Evolutionary conservation across 495 filamentous ascomycete genomes (phyloP).

Genomic region (Trichoderma gamsii): DNA sequence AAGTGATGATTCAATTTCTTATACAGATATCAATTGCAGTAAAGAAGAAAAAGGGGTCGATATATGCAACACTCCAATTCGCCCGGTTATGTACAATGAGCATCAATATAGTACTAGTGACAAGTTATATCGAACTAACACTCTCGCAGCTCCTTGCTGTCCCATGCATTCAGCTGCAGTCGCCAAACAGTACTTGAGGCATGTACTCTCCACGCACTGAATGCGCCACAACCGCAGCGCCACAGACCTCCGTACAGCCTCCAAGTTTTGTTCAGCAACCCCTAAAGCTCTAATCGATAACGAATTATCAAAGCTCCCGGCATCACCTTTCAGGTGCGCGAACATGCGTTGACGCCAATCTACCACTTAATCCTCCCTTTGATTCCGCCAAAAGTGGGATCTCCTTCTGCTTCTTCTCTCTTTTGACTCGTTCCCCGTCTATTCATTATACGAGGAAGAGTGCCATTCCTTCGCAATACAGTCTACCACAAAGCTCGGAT

Average conservation of each 20-base stretch:
- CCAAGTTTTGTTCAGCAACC: not conserved
- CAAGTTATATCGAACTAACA: no score
- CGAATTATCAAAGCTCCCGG: not conserved
- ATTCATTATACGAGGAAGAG: not conserved
- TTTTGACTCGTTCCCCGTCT: not conserved
- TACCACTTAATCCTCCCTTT: not conserved
- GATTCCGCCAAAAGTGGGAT: not conserved
- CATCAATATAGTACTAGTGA: no score
- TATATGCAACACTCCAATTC: no score
- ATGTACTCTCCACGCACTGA: not conserved
- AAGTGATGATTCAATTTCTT: no score
- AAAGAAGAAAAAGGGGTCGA: no score
- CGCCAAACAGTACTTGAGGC: not conserved
- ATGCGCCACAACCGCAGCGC: constrained; percentile 14
- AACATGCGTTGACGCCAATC: not conserved
- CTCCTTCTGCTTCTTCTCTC: not conserved
- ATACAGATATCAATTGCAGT: no score
- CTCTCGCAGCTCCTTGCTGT: no score
- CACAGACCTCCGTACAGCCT: not conserved
- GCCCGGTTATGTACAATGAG: no score
- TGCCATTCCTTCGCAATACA: not conserved
- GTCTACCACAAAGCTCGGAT: not conserved
- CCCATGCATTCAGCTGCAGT: not conserved
- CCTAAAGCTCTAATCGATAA: constrained; percentile 8
- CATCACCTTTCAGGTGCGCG: not conserved